These are phyloP conservation scores for Piper longum DNA, from an alignment of 164 flowering plant genomes.

Conservation along the genomic window DNA sequence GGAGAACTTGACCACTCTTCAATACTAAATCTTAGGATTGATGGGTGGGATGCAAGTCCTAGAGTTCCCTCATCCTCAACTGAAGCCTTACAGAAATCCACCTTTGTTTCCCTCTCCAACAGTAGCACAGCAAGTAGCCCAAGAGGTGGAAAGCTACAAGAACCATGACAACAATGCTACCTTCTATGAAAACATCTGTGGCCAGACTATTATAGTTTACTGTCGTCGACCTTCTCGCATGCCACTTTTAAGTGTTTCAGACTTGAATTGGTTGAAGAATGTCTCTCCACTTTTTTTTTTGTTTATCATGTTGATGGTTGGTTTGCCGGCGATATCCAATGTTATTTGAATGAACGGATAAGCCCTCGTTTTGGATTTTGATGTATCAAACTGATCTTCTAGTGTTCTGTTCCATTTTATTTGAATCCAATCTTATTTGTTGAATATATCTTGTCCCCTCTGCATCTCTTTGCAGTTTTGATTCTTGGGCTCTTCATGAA, in stretches of 20 bases:
- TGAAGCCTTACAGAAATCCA: constrained; percentile 52
- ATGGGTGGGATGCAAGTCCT: constrained; percentile 50
- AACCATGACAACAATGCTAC: constrained; percentile 16
- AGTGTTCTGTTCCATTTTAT: too few species aligned
- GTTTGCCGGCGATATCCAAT: too few species aligned
- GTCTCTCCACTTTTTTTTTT: too few species aligned
- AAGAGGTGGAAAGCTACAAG: constrained; percentile 27
- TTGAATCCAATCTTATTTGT: too few species aligned
- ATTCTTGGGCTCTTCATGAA: too few species aligned
- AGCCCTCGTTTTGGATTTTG: too few species aligned
- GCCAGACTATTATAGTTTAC: constrained; percentile 17
- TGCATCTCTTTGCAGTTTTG: too few species aligned
- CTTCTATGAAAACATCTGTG: constrained; percentile 24
- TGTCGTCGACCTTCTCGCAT: not conserved
- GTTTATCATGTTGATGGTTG: too few species aligned
- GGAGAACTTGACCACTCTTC: constrained; percentile 21
- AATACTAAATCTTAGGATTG: constrained; percentile 43
- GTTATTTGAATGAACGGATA: too few species aligned
- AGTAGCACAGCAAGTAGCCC: constrained; percentile 87
- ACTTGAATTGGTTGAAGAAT: not conserved
- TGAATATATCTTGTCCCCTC: too few species aligned
- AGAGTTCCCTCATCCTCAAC: constrained; percentile 60
- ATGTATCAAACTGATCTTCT: too few species aligned
- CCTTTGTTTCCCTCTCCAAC: constrained; percentile 58
- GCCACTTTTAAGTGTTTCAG: not conserved